Conservation (phyloP, 2,329 filamentous ascomycete genomes). For the Venturia aucupariae region DNA sequence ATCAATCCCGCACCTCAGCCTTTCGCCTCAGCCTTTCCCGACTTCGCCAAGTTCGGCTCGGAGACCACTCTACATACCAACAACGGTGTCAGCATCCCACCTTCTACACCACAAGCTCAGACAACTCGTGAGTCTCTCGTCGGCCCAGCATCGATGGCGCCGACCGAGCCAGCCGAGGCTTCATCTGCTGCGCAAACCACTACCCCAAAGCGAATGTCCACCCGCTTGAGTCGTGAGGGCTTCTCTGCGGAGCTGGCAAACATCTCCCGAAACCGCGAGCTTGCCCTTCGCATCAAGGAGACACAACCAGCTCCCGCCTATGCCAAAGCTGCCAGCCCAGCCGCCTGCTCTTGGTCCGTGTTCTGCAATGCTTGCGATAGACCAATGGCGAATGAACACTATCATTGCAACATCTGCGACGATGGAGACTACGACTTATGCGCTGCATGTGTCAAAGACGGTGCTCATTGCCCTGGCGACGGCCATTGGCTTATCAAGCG, state of each 20-base stretch:
- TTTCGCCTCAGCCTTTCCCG: slow-evolving; percentile 13
- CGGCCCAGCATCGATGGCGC: neutral
- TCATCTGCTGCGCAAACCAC: neutral
- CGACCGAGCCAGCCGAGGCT: neutral
- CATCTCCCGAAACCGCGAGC: slow-evolving; percentile 20
- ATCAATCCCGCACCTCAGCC: slow-evolving; percentile 22
- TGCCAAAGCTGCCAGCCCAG: neutral
- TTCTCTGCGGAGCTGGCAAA: slow-evolving; percentile 26
- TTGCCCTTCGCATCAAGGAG: slow-evolving; percentile 34
- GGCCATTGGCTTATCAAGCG: slow-evolving; percentile 95
- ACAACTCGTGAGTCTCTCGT: neutral
- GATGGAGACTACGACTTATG: slow-evolving; percentile 93
- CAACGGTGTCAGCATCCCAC: neutral
- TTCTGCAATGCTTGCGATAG: slow-evolving; percentile 88
- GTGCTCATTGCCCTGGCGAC: slow-evolving; percentile 66
- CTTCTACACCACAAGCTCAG: neutral
- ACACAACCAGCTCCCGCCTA: slow-evolving; percentile 16
- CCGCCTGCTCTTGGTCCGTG: slow-evolving; percentile 56
- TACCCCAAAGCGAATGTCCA: neutral
- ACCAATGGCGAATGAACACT: slow-evolving; percentile 73
- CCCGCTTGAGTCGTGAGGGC: slow-evolving; percentile 9
- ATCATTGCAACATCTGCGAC: slow-evolving; percentile 90
- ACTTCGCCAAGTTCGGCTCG: slow-evolving; percentile 11
- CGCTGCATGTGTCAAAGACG: slow-evolving; percentile 63
- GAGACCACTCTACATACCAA: slow-evolving; percentile 10